phyloP scores from a whole-genome alignment of 495 filamentous ascomycete genomes.

The Aspergillus funiculosus region DNA sequence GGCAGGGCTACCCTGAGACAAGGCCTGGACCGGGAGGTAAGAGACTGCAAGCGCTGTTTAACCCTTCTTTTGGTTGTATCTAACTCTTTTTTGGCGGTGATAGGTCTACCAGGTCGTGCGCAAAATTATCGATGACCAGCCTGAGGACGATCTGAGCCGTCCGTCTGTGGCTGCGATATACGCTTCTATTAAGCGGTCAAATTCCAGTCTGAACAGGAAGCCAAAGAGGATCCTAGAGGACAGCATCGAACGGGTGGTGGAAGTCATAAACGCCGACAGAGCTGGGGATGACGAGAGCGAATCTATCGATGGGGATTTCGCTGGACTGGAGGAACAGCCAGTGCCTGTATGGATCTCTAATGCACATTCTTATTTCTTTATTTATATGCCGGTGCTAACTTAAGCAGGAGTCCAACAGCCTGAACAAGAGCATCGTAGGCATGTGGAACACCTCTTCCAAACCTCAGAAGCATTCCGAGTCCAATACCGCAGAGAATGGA shows the following conservation, averaged over 20 bases:
- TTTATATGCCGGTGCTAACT: conserved; percentile 1
- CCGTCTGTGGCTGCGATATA: conserved; percentile 62
- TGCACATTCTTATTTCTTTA: not conserved
- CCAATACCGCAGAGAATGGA: conserved; percentile 19
- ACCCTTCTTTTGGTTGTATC: not conserved
- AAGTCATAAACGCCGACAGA: conserved; percentile 61
- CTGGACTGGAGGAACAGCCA: conserved; percentile 50
- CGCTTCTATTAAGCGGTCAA: conserved; percentile 72
- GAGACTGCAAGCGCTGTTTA: conserved; percentile 1
- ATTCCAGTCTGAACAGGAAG: conserved; percentile 74
- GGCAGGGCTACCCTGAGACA: conserved; percentile 47
- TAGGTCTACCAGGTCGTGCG: conserved; percentile 70
- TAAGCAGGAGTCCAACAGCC: conserved; percentile 54
- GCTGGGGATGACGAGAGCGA: conserved; percentile 47
- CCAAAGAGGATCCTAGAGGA: conserved; percentile 77
- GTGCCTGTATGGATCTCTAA: conserved; percentile 23
- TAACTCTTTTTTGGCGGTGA: conserved; percentile 6
- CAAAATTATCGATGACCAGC: conserved; percentile 63
- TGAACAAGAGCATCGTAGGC: conserved; percentile 70
- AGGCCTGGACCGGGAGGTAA: conserved; percentile 53
- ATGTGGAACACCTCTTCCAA: conserved; percentile 55
- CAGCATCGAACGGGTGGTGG: conserved; percentile 78
- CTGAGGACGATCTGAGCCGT: conserved; percentile 37
- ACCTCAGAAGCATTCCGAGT: conserved; percentile 28
- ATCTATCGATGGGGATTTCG: conserved; percentile 58